These are phyloP conservation scores for Pseudocercospora eumusae DNA, from an alignment of 2,329 filamentous ascomycete species.

Conservation along the genomic window DNA sequence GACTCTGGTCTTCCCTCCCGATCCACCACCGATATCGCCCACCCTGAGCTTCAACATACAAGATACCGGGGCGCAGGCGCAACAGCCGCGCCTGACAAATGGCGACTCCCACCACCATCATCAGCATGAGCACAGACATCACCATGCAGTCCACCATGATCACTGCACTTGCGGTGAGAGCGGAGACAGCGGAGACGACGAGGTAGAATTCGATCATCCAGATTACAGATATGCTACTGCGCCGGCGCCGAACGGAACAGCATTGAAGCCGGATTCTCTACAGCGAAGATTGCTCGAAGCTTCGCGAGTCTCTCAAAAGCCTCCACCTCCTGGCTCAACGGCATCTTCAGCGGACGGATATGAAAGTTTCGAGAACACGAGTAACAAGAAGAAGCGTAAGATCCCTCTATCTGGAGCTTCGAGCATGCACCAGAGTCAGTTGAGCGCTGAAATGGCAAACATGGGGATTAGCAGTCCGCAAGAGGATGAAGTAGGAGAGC, in stretches of 20 bases:
- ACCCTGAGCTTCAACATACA: conserved; percentile 33
- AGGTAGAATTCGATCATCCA: conserved; percentile 45
- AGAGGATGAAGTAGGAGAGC: conserved; percentile 37
- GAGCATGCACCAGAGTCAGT: conserved; percentile 57
- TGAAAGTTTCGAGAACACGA: conserved; percentile 96
- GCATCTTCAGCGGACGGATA: conserved; percentile 81
- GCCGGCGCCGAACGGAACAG: conserved; percentile 34
- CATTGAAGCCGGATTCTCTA: conserved; percentile 37
- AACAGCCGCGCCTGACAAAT: conserved; percentile 31
- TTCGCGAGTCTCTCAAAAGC: conserved; percentile 38
- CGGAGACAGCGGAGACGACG: conserved; percentile 64
- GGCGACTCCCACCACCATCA: conserved; percentile 27
- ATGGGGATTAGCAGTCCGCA: conserved; percentile 59
- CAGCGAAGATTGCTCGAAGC: conserved; percentile 41
- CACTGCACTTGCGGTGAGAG: conserved; percentile 54
- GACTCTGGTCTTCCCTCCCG: conserved; percentile 77
- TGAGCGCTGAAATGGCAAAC: conserved; percentile 65
- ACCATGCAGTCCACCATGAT: conserved; percentile 31
- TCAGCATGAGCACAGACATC: conserved; percentile 40
- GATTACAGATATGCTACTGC: conserved; percentile 45
- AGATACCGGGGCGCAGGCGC: conserved; percentile 27
- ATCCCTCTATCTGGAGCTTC: conserved; percentile 84
- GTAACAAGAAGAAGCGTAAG: conserved; percentile 99
- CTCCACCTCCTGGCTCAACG: conserved; percentile 54
- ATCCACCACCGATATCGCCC: conserved; percentile 66